Base-by-base conservation (phyloP, 257 asterid genomes). In the Penstemon eatonii region DNA sequence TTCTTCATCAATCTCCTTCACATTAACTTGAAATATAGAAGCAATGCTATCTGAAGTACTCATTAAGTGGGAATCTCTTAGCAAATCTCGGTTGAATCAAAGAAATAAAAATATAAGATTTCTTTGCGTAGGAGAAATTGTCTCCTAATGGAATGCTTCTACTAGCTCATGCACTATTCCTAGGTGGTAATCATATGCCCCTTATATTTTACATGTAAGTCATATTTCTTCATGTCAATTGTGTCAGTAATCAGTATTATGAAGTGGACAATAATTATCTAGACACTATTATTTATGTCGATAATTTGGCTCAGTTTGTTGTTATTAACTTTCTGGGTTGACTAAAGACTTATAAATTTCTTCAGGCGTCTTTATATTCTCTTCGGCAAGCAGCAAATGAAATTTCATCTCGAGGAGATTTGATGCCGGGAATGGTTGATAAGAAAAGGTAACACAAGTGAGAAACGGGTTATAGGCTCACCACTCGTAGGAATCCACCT, bases 381-480 rank as follows among this genome's bases (percentile, higher is more conserved):
- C 87, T 94, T 64, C 87, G 91, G 64, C 92, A 81, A 82, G 96
- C 99, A 73, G 97, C 87, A 56, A 80, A 51, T 60, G 97, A 94
- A 81, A 78, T 91, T 78, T 86, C 93, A 73, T 90, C 96, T 72
- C 86, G 95, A 77, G 99, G 97, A 66, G 96, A 94, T 73, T n/a
- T n/a, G n/a, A n/a, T n/a, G n/a, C n/a, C n/a, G n/a, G n/a, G n/a
- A n/a, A n/a, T n/a, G n/a, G n/a, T n/a, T n/a, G n/a, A n/a, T n/a
- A n/a, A n/a, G n/a, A n/a, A n/a, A n/a, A n/a, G n/a, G n/a, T n/a
- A n/a, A n/a, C n/a, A n/a, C n/a, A n/a, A n/a, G n/a, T n/a, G n/a
- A n/a, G n/a, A n/a, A n/a, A n/a, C n/a, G n/a, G n/a, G n/a, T n/a
- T n/a, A n/a, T n/a, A n/a, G n/a, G n/a, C n/a, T n/a, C n/a, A n/a